phyloP scores from a whole-genome alignment of 345 rosid genomes.

The Populus ilicifolia region DNA sequence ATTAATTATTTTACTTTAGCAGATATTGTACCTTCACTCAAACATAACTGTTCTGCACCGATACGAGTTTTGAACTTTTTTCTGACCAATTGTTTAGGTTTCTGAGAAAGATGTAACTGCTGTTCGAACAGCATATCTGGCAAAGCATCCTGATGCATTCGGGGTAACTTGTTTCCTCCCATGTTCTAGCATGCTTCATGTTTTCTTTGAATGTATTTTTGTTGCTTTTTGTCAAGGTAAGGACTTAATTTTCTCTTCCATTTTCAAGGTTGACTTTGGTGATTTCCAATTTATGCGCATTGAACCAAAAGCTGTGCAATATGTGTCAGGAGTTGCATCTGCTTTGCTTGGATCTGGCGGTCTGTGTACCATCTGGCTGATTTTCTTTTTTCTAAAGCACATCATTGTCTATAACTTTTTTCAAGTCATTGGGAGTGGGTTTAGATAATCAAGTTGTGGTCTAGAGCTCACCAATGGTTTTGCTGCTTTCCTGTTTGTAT shows the following conservation, averaged over 20 bases:
- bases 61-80: not conserved
- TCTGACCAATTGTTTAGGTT: slow-evolving; percentile 43
- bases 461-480: slow-evolving; percentile 1
- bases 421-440: not conserved
- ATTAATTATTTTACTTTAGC: slow-evolving; percentile 1
- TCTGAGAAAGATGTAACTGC: slow-evolving; percentile 57
- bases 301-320: slow-evolving; percentile 75
- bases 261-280: slow-evolving; percentile 87
- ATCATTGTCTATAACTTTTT: not conserved
- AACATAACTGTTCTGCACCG: not conserved
- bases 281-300: slow-evolving; percentile 84
- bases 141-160: slow-evolving; percentile 87
- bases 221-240: not conserved
- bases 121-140: slow-evolving; percentile 66
- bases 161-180: slow-evolving; percentile 56
- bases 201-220: not conserved
- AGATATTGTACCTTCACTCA: not conserved
- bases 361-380: slow-evolving; percentile 24
- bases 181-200: slow-evolving; percentile 5
- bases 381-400: not conserved
- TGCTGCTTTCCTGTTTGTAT: not conserved
- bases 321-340: slow-evolving; percentile 86
- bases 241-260: slow-evolving; percentile 17
- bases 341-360: slow-evolving; percentile 97
- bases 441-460: not conserved